phyloP scores from a whole-genome alignment of 2,329 filamentous ascomycete genomes.

The Ambrosiella xylebori region DNA sequence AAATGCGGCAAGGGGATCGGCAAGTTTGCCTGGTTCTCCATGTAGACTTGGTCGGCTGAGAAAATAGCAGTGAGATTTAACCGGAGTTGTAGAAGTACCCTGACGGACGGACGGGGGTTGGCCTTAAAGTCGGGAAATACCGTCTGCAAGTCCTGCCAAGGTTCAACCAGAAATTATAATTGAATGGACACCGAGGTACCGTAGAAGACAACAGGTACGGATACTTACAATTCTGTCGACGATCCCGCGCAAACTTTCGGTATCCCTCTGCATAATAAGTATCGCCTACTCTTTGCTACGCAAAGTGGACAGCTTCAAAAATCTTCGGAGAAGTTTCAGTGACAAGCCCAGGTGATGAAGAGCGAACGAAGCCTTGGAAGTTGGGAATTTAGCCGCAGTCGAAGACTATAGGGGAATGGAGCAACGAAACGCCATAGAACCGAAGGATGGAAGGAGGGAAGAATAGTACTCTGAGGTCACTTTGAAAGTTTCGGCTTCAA shows the following conservation, averaged over 20 bases:
- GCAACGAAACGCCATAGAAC: constrained; percentile 10
- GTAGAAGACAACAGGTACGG: not conserved
- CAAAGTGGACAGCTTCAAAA: too few relatives aligned
- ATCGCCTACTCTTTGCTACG: too few relatives aligned
- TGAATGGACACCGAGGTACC: too few relatives aligned
- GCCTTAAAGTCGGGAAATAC: constrained; percentile 1
- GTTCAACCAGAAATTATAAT: not conserved
- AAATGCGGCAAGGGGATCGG: not conserved
- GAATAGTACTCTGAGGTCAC: constrained; percentile 1
- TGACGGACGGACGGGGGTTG: constrained; percentile 1
- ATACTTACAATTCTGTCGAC: too few relatives aligned
- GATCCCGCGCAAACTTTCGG: too few relatives aligned
- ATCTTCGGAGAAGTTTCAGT: too few relatives aligned
- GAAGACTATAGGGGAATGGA: not conserved
- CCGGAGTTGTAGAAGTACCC: not conserved
- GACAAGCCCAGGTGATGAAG: constrained; percentile 4
- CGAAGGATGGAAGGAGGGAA: constrained; percentile 12
- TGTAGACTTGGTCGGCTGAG: not conserved
- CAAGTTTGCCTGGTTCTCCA: not conserved
- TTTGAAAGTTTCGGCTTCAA: not conserved
- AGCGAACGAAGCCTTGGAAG: not conserved
- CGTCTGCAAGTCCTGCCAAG: not conserved
- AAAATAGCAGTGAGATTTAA: not conserved
- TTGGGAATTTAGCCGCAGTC: not conserved
- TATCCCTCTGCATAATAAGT: too few relatives aligned